Evolutionary conservation across 495 filamentous ascomycete genomes (phyloP), one percentile per base, ranked within the genome.

Genomic region (Aspergillus avenaceus): DNA sequence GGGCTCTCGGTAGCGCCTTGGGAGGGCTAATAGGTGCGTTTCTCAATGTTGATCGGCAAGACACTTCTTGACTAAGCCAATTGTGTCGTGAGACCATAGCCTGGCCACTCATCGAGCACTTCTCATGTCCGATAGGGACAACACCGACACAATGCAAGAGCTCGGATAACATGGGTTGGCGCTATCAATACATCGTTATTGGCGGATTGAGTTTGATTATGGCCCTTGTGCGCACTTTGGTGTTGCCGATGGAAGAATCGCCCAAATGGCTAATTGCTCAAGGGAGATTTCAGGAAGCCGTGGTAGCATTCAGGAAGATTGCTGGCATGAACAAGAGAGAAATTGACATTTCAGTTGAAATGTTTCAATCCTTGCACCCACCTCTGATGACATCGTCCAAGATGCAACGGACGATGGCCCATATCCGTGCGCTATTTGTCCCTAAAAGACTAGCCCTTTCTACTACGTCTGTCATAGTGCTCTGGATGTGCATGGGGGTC

Each of bases 111-210:
- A 24, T 52, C 8, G 41, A 27, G 3, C 23, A 45, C n/a, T 52
- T 52, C 28, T 52, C 16, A 16, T 52, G 49, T 23, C 49, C 49
- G 9, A 19, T 8, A 5, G 49, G 25, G 14, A 19, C 49, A 3
- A 45, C 40, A 18, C 22, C 49, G 5, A 19, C 14, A 4, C 45
- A 41, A 18, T 52, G 49, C 49, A 34, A 14, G 1, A 44, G 26
- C 8, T 18, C 41, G 19, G 27, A 23, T 2, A 52, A 52, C 29
- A 52, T 52, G 41, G 49, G 49, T 14, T 52, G 49, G 49, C 40
- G 49, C 26, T 52, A 52, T 14, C 41, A 24, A 5, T 44, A 52
- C 21, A 52, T 52, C 41, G n/a, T 52, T 18, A 22, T 52, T 23
- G 49, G 49, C 12, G 28, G 41, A 9, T 42, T 52, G 4, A 45